These are phyloP conservation scores for Collybia sordida DNA, from an alignment of 768 basidiomycete species.

Conservation along the genomic window DNA sequence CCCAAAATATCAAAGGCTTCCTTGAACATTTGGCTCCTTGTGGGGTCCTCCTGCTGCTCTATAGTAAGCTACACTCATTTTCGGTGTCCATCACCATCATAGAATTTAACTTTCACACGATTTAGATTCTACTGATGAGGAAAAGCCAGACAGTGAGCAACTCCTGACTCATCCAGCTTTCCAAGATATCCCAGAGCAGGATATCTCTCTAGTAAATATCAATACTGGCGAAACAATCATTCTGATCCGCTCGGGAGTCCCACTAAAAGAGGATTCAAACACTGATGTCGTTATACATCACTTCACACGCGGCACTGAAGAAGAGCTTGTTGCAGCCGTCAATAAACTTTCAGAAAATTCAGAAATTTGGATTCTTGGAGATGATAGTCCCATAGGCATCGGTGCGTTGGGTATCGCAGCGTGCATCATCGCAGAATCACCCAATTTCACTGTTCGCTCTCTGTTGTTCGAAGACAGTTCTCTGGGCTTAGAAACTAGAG, in stretches of 20 bases:
- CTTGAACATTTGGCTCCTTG: conserved; percentile 7
- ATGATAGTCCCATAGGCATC: neutral
- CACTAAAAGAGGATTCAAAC: neutral
- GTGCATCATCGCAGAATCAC: neutral
- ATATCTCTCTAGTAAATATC: neutral
- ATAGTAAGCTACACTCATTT: neutral
- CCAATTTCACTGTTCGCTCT: neutral
- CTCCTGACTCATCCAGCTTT: neutral
- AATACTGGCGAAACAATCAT: neutral
- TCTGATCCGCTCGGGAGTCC: neutral
- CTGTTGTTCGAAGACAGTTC: neutral
- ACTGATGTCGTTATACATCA: neutral
- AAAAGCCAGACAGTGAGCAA: no score
- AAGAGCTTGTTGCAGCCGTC: neutral
- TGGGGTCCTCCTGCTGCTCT: conserved; percentile 4
- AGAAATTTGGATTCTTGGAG: neutral
- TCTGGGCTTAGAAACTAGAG: neutral
- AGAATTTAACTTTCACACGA: no score
- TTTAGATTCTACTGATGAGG: no score
- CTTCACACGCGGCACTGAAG: conserved; percentile 1
- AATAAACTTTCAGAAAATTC: neutral
- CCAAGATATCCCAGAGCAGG: neutral
- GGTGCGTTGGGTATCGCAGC: conserved; percentile 1
- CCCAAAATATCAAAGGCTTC: neutral
- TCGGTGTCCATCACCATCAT: no score